Evolutionary conservation across 1,284 basidiomycete species (phyloP).

Genomic region (Apiotrichum domesticum): DNA sequence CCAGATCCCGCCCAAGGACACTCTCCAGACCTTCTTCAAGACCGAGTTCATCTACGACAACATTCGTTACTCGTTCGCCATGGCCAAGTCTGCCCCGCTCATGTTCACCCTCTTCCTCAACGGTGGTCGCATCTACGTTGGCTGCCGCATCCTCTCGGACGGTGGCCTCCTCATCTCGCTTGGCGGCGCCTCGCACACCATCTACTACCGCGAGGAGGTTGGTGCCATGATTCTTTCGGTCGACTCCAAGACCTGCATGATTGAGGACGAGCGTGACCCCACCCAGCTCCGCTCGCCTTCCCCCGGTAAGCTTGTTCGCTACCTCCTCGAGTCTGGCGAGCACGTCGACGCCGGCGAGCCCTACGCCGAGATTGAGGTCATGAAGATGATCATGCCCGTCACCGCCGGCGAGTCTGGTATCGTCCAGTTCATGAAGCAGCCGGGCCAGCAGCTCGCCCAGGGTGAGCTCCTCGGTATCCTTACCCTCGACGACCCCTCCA

Average conservation of each 20-base stretch:
- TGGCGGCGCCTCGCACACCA: conserved; percentile 90
- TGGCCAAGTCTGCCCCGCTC: conserved; percentile 79
- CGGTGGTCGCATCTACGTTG: conserved; percentile 84
- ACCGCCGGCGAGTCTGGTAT: conserved; percentile 93
- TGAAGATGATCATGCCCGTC: conserved; percentile 99
- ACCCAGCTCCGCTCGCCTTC: conserved; percentile 93
- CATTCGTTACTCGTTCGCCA: conserved; percentile 91
- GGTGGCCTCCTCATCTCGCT: conserved; percentile 89
- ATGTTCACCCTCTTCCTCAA: conserved; percentile 95
- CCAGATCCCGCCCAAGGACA: conserved; percentile 85
- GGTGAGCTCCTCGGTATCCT: conserved; percentile 98
- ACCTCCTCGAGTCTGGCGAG: conserved; percentile 93
- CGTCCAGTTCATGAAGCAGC: conserved; percentile 96
- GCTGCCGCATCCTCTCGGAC: conserved; percentile 84
- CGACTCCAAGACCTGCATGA: conserved; percentile 93
- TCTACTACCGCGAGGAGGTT: conserved; percentile 98
- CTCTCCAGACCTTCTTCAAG: conserved; percentile 93
- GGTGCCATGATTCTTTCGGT: conserved; percentile 89
- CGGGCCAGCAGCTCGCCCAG: conserved; percentile 92
- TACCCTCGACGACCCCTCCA: conserved; percentile 90
- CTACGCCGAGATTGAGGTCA: conserved; percentile 98
- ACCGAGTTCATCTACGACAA: conserved; percentile 99
- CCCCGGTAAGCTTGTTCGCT: conserved; percentile 93
- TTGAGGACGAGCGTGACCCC: conserved; percentile 99
- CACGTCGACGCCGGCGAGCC: conserved; percentile 93